Evolutionary conservation across 805 yeast species (phyloP).

Genomic region (Saturnispora galanensis): DNA sequence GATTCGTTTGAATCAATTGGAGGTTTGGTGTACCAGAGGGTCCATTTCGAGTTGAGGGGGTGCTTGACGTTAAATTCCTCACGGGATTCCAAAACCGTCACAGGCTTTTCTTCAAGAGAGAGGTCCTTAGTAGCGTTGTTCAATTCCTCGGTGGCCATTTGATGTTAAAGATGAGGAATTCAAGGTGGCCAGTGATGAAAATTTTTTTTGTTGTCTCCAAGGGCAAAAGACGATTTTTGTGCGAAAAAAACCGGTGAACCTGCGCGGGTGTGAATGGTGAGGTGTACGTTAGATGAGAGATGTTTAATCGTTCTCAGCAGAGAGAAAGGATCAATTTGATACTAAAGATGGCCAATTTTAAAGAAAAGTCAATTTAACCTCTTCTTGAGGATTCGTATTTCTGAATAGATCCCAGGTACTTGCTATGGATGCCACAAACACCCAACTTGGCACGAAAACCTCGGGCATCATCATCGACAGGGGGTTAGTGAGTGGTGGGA

Average conservation of each 20-base stretch:
- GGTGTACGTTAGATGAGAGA: no score
- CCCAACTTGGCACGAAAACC: not conserved
- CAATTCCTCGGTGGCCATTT: conserved; percentile 27
- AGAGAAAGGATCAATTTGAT: not conserved
- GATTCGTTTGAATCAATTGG: conserved; percentile 66
- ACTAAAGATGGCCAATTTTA: not conserved
- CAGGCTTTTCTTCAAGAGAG: conserved; percentile 27
- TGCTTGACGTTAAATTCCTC: conserved; percentile 71
- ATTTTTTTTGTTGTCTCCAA: not conserved
- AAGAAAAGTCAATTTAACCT: no score
- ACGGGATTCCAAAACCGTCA: conserved; percentile 48
- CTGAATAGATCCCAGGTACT: no score
- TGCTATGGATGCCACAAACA: conserved; percentile 5
- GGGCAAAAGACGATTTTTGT: not conserved
- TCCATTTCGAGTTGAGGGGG: conserved; percentile 87
- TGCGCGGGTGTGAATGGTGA: not conserved
- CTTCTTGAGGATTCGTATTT: no score
- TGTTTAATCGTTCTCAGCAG: no score
- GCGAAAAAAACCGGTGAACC: not conserved
- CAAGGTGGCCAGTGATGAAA: not conserved
- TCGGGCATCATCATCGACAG: conserved; percentile 24
- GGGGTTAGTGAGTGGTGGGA: conserved; percentile 24
- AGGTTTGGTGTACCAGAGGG: conserved; percentile 97
- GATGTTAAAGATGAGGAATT: not conserved
- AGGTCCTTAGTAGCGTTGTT: conserved; percentile 27